Percentiles rank a stretch among this genome's conserved stretches.
phyloP scores from a whole-genome alignment of 2,329 filamentous ascomycete species.

The Pyricularia grisea region DNA sequence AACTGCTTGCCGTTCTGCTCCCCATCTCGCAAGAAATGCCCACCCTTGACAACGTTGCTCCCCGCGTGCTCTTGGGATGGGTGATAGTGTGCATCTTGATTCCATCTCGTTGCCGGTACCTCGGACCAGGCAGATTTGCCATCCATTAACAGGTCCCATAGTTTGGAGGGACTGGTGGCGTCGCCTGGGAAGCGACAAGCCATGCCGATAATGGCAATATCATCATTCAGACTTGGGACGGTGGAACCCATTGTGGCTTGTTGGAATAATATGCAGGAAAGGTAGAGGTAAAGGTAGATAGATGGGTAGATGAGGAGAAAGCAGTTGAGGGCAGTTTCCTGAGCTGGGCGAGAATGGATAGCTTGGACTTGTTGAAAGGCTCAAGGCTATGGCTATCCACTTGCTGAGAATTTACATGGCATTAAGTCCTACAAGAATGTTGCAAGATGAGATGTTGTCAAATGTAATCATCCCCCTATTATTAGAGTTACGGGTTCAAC shows the following conservation, averaged over 20 bases:
- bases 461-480: too few species aligned
- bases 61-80: constrained; percentile 13
- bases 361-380: too few species aligned
- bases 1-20: constrained; percentile 16
- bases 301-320: too few species aligned
- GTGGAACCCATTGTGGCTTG: background rate
- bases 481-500: too few species aligned
- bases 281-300: too few species aligned
- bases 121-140: constrained; percentile 8
- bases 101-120: constrained; percentile 19
- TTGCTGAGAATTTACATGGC: too few species aligned
- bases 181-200: constrained; percentile 26
- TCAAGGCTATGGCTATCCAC: too few species aligned
- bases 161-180: constrained; percentile 18
- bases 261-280: background rate
- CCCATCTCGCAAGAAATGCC: constrained; percentile 22
- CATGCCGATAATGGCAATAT: constrained; percentile 26
- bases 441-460: too few species aligned
- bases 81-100: constrained; percentile 23
- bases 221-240: background rate
- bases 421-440: too few species aligned
- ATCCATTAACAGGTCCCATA: constrained; percentile 19
- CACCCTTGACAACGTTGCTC: constrained; percentile 20
- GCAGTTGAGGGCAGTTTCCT: too few species aligned
- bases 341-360: too few species aligned